Base-by-base conservation (phyloP, 495 filamentous ascomycete species). In the Hypoxylon fragiforme region DNA sequence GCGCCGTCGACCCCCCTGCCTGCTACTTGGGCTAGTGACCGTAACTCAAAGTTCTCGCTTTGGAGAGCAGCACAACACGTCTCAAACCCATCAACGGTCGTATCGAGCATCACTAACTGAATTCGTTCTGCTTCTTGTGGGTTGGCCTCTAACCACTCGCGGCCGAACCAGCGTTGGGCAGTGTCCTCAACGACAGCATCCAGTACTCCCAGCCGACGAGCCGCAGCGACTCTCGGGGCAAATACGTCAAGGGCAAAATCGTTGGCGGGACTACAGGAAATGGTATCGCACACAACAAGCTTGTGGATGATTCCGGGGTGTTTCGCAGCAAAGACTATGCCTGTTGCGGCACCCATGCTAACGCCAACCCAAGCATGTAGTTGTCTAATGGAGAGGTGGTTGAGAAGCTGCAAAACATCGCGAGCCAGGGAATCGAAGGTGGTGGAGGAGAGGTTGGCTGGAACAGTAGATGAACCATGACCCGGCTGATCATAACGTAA, bases 401-500 rank as follows among this genome's bases (percentile, higher is more conserved):
- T 9, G 8, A 72, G 45, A 24, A 70, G 66, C 3, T 43, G 37
- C 18, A 52, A 43, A 26, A 70, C 66, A 37, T 70, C 68, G 15
- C 57, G 52, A 26, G 65, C 68, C 16, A 73, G 32, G n/a, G 51
- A 42, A 28, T 57, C 57, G 40, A 73, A 69, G 2, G 63, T 69
- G 1, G 69, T 66, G 11, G 47, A 50, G 9, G 52, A 38, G 15
- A 65, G 46, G 22, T 70, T 59, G 7, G 18, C 18, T 7, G 69
- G 69, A 11, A 41, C 54, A 0, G 40, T 48, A 3, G 67, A 72
- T 19, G 11, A 37, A 13, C 69, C 69, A 28, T 73, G 70, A 45
- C 67, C 68, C 2, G 70, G 69, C 1, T 58, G 62, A 42, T 72
- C 66, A 50, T 69, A 73, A 28, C 62, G 64, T 15, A 73, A 54